A percentile compares a stretch with the other conserved stretches of the same genome.
These are phyloP conservation scores for Thermothielavioides terrestris DNA, from an alignment of 495 filamentous ascomycete species.

Conservation along the genomic window DNA sequence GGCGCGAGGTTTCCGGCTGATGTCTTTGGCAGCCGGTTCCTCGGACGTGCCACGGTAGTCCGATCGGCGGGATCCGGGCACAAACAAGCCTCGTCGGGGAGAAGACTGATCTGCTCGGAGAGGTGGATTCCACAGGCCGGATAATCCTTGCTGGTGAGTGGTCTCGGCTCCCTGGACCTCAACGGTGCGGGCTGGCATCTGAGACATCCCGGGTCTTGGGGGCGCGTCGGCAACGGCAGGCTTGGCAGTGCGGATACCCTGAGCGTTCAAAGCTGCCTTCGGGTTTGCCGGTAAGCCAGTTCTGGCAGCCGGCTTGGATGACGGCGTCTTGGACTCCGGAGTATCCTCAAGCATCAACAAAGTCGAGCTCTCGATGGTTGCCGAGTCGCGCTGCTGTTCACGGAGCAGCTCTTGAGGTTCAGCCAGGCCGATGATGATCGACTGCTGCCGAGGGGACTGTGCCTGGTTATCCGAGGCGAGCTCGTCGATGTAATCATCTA, in stretches of 20 bases:
- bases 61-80: conserved; percentile 10
- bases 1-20: conserved; percentile 22
- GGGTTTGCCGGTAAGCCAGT: conserved; percentile 12
- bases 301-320: conserved; percentile 13
- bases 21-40: conserved; percentile 28
- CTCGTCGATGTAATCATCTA: conserved; percentile 24
- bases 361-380: conserved; percentile 21
- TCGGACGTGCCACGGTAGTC: conserved; percentile 28
- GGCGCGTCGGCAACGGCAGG: not conserved
- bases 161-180: conserved; percentile 14
- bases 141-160: conserved; percentile 5
- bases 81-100: conserved; percentile 19
- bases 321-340: not conserved
- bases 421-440: conserved; percentile 25
- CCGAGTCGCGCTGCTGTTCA: conserved; percentile 14
- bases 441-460: conserved; percentile 18
- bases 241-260: not conserved
- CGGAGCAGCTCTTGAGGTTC: conserved; percentile 17
- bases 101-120: not conserved
- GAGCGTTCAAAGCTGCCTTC: conserved; percentile 13
- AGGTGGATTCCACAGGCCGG: conserved; percentile 19
- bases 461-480: conserved; percentile 27
- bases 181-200: conserved; percentile 6
- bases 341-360: conserved; percentile 20
- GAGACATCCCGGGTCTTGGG: conserved; percentile 3